Conservation (phyloP, 331 rosid genomes). For the Arachis monticola region DNA sequence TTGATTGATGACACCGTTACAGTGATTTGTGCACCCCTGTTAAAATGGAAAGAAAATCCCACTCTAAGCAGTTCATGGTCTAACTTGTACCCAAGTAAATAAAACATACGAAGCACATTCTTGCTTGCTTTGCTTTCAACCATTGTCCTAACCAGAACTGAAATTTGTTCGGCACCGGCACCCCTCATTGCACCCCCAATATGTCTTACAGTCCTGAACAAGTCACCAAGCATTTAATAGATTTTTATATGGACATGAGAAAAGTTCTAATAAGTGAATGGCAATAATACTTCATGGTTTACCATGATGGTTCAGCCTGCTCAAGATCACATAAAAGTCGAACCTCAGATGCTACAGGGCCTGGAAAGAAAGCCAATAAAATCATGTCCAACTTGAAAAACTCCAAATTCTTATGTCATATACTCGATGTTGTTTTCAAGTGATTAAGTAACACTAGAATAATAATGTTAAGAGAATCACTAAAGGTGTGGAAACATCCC, state of each 20-base stretch:
- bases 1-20: constrained; percentile 83
- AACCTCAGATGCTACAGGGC: constrained; percentile 58
- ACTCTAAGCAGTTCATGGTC: constrained; percentile 90
- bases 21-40: constrained; percentile 71
- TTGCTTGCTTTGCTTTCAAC: constrained; percentile 92
- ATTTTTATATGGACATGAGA: constrained; percentile 3
- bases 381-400: constrained; percentile 24
- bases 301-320: constrained; percentile 87
- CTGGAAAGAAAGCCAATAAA: constrained; percentile 22
- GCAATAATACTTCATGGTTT: constrained; percentile 17
- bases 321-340: constrained; percentile 87
- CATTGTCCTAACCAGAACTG: constrained; percentile 85
- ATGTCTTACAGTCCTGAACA: constrained; percentile 80
- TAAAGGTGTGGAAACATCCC: constrained; percentile 11
- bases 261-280: constrained; percentile 17
- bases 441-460: constrained; percentile 16
- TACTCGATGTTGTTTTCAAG: neutral
- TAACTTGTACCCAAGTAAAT: constrained; percentile 87
- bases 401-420: too few species aligned
- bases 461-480: neutral
- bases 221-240: constrained; percentile 11
- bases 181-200: constrained; percentile 96
- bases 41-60: constrained; percentile 79
- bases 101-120: constrained; percentile 82
- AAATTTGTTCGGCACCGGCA: constrained; percentile 94